These are phyloP conservation scores for Diaporthe vexans DNA, from an alignment of 2,329 filamentous ascomycete genomes.

Conservation along the genomic window DNA sequence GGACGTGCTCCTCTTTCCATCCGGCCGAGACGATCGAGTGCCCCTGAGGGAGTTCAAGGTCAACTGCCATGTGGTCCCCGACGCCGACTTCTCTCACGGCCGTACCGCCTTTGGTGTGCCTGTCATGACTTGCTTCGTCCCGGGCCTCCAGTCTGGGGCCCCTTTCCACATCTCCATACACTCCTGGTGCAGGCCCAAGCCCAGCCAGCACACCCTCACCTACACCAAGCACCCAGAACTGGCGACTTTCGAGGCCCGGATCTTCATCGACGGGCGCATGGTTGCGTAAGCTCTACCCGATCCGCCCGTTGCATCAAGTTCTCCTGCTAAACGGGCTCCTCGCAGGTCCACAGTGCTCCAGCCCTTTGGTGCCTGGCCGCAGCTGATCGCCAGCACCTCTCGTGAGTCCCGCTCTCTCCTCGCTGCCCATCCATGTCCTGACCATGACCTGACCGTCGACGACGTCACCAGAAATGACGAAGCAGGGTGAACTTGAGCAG, in stretches of 20 bases:
- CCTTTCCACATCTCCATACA: slow-evolving; percentile 82
- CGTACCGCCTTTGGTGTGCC: slow-evolving; percentile 68
- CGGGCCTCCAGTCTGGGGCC: slow-evolving; percentile 69
- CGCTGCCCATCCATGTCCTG: no score
- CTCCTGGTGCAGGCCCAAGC: slow-evolving; percentile 75
- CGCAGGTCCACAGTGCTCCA: slow-evolving; percentile 68
- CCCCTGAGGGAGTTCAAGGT: slow-evolving; percentile 89
- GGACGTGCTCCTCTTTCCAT: slow-evolving; percentile 87
- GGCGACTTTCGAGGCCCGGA: slow-evolving; percentile 74
- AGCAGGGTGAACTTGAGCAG: slow-evolving; percentile 69
- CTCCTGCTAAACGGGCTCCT: neutral
- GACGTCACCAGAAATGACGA: slow-evolving; percentile 60
- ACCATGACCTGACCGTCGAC: neutral
- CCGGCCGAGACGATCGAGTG: slow-evolving; percentile 67
- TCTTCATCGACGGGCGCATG: slow-evolving; percentile 77
- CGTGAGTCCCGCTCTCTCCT: slow-evolving; percentile 49
- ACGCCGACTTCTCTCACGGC: slow-evolving; percentile 66
- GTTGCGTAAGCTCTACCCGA: slow-evolving; percentile 66
- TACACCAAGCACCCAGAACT: slow-evolving; percentile 69
- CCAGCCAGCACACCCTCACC: slow-evolving; percentile 69
- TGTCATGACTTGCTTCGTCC: slow-evolving; percentile 79
- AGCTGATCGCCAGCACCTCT: slow-evolving; percentile 61
- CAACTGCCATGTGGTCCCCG: slow-evolving; percentile 77
- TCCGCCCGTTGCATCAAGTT: no score
- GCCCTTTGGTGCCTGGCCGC: slow-evolving; percentile 65